Conservation (phyloP, 306 rosid genomes). For the Vigna mungo region DNA sequence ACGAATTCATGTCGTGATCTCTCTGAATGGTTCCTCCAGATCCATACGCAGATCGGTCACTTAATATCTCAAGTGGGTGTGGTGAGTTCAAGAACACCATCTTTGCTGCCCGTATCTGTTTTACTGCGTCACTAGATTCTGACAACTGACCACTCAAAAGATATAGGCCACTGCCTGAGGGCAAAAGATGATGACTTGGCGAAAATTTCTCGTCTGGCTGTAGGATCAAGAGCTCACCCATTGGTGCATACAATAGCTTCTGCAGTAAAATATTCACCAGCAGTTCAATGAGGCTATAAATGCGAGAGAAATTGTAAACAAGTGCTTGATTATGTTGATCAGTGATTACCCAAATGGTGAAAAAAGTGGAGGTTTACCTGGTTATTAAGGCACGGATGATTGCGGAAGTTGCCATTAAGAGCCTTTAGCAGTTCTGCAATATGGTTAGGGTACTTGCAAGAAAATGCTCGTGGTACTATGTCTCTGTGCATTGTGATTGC, state of each 20-base stretch:
- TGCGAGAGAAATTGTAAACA: not conserved
- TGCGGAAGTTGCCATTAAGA: conserved; percentile 66
- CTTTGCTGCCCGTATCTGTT: conserved; percentile 60
- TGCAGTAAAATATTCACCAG: conserved; percentile 35
- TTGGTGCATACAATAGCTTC: conserved; percentile 73
- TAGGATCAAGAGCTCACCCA: conserved; percentile 77
- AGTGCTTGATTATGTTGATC: not conserved
- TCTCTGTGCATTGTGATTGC: conserved; percentile 78
- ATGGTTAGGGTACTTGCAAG: conserved; percentile 76
- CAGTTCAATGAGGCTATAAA: not conserved
- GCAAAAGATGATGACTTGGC: conserved; percentile 75
- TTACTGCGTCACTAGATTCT: conserved; percentile 47
- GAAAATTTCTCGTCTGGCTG: conserved; percentile 82
- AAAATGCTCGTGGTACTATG: conserved; percentile 79
- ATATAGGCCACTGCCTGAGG: conserved; percentile 78
- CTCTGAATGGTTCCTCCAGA: conserved; percentile 70
- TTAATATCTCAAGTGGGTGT: conserved; percentile 78
- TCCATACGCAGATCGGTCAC: conserved; percentile 79
- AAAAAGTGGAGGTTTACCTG: conserved; percentile 54
- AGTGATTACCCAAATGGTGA: not conserved
- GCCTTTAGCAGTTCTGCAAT: conserved; percentile 75
- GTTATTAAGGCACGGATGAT: conserved; percentile 70
- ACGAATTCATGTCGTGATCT: conserved; percentile 84
- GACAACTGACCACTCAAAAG: conserved; percentile 47
- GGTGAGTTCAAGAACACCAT: conserved; percentile 71